Base-by-base conservation (phyloP, 2,329 filamentous ascomycete species). In the Monosporascus sp. region DNA sequence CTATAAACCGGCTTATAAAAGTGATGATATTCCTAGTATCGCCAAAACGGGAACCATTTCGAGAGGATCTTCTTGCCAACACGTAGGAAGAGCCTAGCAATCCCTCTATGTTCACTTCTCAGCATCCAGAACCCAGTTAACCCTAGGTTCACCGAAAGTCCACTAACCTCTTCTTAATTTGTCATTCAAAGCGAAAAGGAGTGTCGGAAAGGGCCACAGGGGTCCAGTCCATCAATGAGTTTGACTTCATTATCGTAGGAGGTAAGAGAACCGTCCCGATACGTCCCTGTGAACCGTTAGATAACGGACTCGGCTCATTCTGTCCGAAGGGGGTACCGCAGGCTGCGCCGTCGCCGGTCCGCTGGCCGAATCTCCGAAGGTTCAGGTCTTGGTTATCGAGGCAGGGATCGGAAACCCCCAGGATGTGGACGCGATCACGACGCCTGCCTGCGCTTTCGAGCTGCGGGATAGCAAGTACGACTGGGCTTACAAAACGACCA, bases 401-500 rank as follows among this genome's bases (percentile, higher is more conserved):
- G 77, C 77, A 6, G 77, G 77, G 11, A 67, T 70, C 22, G 70
- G 71, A 54, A 78, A 81, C 59, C 72, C 80, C 0, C 65, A 72
- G 6, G 70, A 78, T 6, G 67, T 80, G 44, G 73, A 77, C 20
- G 74, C 78, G 46, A 79, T 82, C 60, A 77, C 70, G 5, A 83
- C 79, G 4, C 81, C 80, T 1, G 72, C 77, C 1, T 67, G 69
- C 8, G 79, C 77, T 37, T 77, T 85, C 60, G 72, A 76, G 3
- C 74, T 84, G 1, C 76, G 81, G 17, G 75, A 73, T 38, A 79
- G 77, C 62, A 67, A 81, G 60, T 75, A 82, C 56, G 81, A 85
- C 65, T 85, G 80, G 80, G 71, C 70, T 0, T 86, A 83, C 68
- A 84, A 85, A 70, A 80, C 79, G 2, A 83, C 79, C 31, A 77